Evolutionary conservation across 2,329 filamentous ascomycete species (phyloP), one percentile per base, ranked within the genome.

Genomic region (Ophiostoma ulmi): DNA sequence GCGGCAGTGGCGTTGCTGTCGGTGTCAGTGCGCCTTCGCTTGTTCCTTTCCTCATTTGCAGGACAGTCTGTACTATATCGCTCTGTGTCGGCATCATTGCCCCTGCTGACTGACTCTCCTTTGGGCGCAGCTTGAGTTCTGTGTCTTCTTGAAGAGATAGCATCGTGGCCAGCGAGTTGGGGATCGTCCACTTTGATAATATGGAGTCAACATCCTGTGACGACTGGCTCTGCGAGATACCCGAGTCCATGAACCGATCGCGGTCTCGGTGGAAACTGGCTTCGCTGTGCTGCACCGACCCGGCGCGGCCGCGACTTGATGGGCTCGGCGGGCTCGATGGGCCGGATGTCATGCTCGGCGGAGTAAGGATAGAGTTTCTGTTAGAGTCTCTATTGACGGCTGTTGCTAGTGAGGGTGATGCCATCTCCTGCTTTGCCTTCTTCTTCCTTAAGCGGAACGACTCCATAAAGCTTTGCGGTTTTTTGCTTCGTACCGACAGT

Each of bases 401-500:
- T 5, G 66, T 36, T 1, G 70, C 41, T 1, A 70, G 11, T 14
- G 69, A 72, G 0, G 39, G 36, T 2, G 70, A 55, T 3, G 5
- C 1, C 44, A 52, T 52, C 2, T 72, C 65, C 5, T 64, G 68
- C 41, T 68, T 68, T 65, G 41, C 11, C 2, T 55, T 71, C 52
- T 69, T 71, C 10, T 70, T 70, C 26, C 68, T 48, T 26, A 71
- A 41, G 7, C 73, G 77, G 68, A 81, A 80, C 36, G 78, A 77
- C 48, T 81, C 78, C 68, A 87, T 81, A 65, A 86, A 80, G 3
- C 80, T 80, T 71, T 83, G 81, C 0, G 79, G 78, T 55, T 81
- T 79, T 13, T 78, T 78, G 79, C 67, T 80, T 77, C 38, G 76
- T 0, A 80, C 80, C 0, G 82, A 83, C 14, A 79, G 76, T 1